Conservation (phyloP, 805 yeast species). For the Pichia rugopelliculosa region DNA sequence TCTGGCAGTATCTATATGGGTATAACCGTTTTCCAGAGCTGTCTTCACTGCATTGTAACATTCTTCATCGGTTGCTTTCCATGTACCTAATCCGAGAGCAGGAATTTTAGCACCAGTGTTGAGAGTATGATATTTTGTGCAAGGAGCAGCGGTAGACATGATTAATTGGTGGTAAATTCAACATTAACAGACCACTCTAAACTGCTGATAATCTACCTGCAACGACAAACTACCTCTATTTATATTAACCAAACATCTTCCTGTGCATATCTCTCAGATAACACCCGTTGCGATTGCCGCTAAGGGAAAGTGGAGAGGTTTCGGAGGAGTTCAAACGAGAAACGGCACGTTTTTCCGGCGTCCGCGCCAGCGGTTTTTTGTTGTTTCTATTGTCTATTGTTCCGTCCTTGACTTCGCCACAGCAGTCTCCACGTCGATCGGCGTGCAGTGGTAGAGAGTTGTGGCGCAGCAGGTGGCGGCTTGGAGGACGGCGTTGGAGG, state of each 20-base stretch:
- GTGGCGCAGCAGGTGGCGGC: not conserved
- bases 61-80: constrained; percentile 28
- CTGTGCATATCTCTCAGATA: too few species aligned
- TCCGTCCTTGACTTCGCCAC: not conserved
- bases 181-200: too few species aligned
- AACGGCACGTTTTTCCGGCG: too few species aligned
- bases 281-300: too few species aligned
- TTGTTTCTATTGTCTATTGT: not conserved
- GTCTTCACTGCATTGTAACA: constrained; percentile 49
- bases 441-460: not conserved
- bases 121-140: not conserved
- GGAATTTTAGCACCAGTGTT: constrained; percentile 15
- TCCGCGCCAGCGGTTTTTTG: too few species aligned
- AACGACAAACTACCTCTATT: too few species aligned
- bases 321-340: too few species aligned
- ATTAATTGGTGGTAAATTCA: not conserved
- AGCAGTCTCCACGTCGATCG: not conserved
- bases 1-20: constrained; percentile 74
- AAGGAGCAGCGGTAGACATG: not conserved
- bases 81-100: constrained; percentile 14
- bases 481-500: not conserved
- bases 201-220: too few species aligned
- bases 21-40: constrained; percentile 61
- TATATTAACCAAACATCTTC: too few species aligned
- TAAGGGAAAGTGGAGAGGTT: too few species aligned